Conservation (phyloP, 805 yeast species). For the Wickerhamiella sergipiensis region DNA sequence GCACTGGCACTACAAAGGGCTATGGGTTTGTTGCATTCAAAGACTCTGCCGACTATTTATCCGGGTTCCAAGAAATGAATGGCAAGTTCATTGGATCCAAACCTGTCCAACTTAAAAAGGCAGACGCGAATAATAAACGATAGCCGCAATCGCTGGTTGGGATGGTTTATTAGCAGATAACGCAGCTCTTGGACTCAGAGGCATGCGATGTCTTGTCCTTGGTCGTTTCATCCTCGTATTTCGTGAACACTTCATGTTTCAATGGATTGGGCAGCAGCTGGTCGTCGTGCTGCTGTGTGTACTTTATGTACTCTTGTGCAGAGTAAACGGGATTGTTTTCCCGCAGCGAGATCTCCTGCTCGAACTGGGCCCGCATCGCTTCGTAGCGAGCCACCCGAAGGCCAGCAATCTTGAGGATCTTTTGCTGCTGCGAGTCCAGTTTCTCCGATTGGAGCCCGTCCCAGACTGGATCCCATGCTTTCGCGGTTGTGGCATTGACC, state of each 20-base stretch:
- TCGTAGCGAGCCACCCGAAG: conserved; percentile 1
- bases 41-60: conserved; percentile 50
- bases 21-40: conserved; percentile 63
- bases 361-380: not conserved
- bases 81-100: conserved; percentile 64
- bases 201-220: too few species aligned
- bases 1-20: conserved; percentile 37
- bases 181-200: not conserved
- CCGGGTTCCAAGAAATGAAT: conserved; percentile 62
- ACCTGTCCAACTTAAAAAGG: conserved; percentile 57
- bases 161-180: not conserved
- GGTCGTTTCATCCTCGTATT: not conserved
- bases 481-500: not conserved
- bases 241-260: not conserved
- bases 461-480: not conserved
- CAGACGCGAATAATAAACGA: conserved; percentile 18
- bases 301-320: not conserved
- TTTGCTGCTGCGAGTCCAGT: not conserved
- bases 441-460: not conserved
- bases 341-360: conserved; percentile 1
- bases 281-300: not conserved
- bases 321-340: conserved; percentile 1
- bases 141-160: not conserved
- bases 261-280: not conserved
- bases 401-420: not conserved